Evolutionary conservation across 2,329 filamentous ascomycete species (phyloP), one percentile per base, ranked within the genome.

Genomic region (Akanthomyces dipterigenus): DNA sequence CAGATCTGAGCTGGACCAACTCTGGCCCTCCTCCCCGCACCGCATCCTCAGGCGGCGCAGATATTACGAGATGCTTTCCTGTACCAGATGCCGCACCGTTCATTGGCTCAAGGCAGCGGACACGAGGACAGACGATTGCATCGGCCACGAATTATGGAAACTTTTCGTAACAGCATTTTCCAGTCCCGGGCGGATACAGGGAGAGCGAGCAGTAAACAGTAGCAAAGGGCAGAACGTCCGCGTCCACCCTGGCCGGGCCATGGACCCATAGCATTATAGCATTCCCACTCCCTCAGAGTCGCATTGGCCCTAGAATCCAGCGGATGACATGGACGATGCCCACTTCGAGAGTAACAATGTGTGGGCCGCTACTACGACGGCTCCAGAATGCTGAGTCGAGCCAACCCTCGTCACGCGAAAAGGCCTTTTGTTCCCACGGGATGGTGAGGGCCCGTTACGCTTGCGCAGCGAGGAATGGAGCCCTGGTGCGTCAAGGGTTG

Each of bases 81-180:
- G 6, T 20, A 31, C 26, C n/a, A 54, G 50, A 54, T 55, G 28
- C 36, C 34, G 18, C 5, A 3, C 3, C n/a, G 46, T 20, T 45
- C 14, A 60, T 60, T 60, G 48, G 56, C 26, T 34, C 36, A 16
- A 14, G 0, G 9, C 34, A 16, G 38, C 40, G 40, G 31, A 9
- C 31, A 2, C n/a, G 54, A 45, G 3, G 11, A 20, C 6, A 9
- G 5, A 20, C 18, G 24, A 43, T 45, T 20, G 12, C 28, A 26
- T 20, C 14, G 20, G 26, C n/a, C 24, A 14, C 1, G 18, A 50
- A 22, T 57, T 60, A 53, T 60, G 56, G 56, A 60, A 60, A 60
- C 56, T 60, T 36, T 60, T 60, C 48, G 56, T 60, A 60, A 60
- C 56, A 34, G 26, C 6, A 36, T 50, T 24, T n/a, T 31, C 8